These are phyloP conservation scores for Lophiostoma macrostomum DNA, from an alignment of 495 filamentous ascomycete genomes.

Conservation along the genomic window DNA sequence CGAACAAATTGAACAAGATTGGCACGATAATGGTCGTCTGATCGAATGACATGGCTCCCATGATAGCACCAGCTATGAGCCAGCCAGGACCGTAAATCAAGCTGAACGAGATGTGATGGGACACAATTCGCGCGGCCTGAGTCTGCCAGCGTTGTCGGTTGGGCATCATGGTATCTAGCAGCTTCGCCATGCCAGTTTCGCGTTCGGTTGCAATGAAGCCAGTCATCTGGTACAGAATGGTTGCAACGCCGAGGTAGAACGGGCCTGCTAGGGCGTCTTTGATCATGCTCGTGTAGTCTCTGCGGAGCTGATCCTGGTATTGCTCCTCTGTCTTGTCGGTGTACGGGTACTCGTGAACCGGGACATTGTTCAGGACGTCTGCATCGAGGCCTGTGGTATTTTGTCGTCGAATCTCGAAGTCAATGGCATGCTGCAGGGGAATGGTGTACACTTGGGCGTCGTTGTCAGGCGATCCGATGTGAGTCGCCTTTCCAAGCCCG, in stretches of 20 bases:
- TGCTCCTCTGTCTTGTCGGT: conserved; percentile 64
- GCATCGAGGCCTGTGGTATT: conserved; percentile 36
- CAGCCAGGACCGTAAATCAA: conserved; percentile 65
- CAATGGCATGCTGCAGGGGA: conserved; percentile 71
- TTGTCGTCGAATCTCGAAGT: conserved; percentile 63
- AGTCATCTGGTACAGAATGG: conserved; percentile 70
- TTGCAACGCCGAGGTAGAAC: conserved; percentile 65
- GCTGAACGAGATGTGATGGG: conserved; percentile 67
- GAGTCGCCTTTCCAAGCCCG: conserved; percentile 53
- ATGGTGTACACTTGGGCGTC: conserved; percentile 66
- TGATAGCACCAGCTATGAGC: conserved; percentile 62
- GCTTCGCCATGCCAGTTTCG: conserved; percentile 73
- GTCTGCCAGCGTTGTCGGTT: conserved; percentile 61
- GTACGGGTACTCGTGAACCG: conserved; percentile 60
- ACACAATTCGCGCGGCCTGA: conserved; percentile 63
- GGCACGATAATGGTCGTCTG: conserved; percentile 58
- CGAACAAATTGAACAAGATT: conserved; percentile 60
- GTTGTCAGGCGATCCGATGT: conserved; percentile 56
- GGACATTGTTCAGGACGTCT: conserved; percentile 45
- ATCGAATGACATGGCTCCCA: conserved; percentile 60
- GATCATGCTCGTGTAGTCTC: conserved; percentile 59
- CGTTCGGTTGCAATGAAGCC: conserved; percentile 74
- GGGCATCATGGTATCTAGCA: conserved; percentile 80
- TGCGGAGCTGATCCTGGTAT: conserved; percentile 56
- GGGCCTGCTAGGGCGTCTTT: conserved; percentile 60